These are phyloP conservation scores for Cyclocybe aegerita DNA, from an alignment of 768 basidiomycete species.

Conservation along the genomic window DNA sequence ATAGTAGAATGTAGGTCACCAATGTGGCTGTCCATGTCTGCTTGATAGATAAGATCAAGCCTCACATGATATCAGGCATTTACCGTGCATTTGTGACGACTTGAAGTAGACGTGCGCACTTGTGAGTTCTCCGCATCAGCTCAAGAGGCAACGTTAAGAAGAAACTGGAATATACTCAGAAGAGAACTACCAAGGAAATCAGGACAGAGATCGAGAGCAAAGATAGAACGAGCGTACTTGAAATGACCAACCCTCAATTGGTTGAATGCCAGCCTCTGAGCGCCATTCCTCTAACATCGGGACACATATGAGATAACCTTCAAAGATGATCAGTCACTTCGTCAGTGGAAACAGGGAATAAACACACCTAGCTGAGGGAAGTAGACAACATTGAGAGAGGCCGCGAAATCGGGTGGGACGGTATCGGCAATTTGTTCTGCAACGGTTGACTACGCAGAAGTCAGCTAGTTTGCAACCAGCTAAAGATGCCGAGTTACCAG, in stretches of 20 bases:
- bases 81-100: slow-evolving; percentile 83
- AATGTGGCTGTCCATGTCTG: slow-evolving; percentile 84
- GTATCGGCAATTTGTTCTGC: slow-evolving; percentile 67
- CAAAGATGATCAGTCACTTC: neutral
- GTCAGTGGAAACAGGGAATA: neutral
- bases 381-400: slow-evolving; percentile 83
- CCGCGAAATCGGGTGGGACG: slow-evolving; percentile 60
- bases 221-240: slow-evolving; percentile 47
- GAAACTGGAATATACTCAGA: slow-evolving; percentile 56
- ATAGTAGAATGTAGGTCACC: slow-evolving; percentile 89
- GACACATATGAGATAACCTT: slow-evolving; percentile 79
- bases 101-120: slow-evolving; percentile 88
- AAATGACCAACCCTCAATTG: slow-evolving; percentile 77
- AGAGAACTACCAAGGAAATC: slow-evolving; percentile 55
- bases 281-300: slow-evolving; percentile 76
- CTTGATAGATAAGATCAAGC: neutral
- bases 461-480: neutral
- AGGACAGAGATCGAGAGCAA: slow-evolving; percentile 2
- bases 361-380: slow-evolving; percentile 88
- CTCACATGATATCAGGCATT: slow-evolving; percentile 7
- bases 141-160: neutral
- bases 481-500: slow-evolving; percentile 51
- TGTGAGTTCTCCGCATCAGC: neutral
- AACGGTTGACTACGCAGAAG: slow-evolving; percentile 59
- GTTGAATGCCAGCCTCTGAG: slow-evolving; percentile 51